Percentiles rank a stretch among this genome's conserved stretches.
These are phyloP conservation scores for Kwoniella sp. DNA, from an alignment of 768 basidiomycete species.

Conservation along the genomic window DNA sequence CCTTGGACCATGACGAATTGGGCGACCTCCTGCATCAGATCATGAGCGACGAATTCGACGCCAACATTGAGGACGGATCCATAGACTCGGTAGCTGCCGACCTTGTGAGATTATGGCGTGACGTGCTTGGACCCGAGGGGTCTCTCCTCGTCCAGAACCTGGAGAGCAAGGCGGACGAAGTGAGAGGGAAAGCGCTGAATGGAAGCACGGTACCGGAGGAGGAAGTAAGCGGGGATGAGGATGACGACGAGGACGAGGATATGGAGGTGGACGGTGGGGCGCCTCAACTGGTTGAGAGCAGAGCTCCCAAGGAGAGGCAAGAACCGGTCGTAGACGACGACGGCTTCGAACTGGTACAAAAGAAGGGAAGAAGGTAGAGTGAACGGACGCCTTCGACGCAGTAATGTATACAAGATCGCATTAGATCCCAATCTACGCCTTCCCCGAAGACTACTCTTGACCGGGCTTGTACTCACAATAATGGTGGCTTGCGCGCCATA, in stretches of 20 bases:
- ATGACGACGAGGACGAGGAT: slow-evolving; percentile 27
- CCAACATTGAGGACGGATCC: slow-evolving; percentile 77
- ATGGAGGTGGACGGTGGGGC: slow-evolving; percentile 47
- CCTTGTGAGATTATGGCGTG: slow-evolving; percentile 47
- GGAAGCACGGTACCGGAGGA: slow-evolving; percentile 24
- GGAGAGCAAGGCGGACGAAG: slow-evolving; percentile 55
- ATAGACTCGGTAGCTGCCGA: slow-evolving; percentile 69
- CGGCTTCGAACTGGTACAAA: slow-evolving; percentile 75
- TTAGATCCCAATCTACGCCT: too few species aligned
- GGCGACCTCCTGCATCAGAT: slow-evolving; percentile 77
- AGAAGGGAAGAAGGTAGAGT: slow-evolving; percentile 37
- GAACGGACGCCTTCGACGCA: too few species aligned
- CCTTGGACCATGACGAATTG: slow-evolving; percentile 67
- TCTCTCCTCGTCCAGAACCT: slow-evolving; percentile 59
- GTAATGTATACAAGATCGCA: too few species aligned
- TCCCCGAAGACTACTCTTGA: too few species aligned
- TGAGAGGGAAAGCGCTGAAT: slow-evolving; percentile 24
- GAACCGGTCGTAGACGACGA: slow-evolving; percentile 84
- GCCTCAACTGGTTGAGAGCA: slow-evolving; percentile 58
- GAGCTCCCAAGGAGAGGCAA: slow-evolving; percentile 48
- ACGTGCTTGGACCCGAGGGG: slow-evolving; percentile 32
- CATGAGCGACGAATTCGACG: slow-evolving; percentile 83
- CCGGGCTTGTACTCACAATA: too few species aligned
- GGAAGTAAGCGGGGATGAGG: slow-evolving; percentile 31
- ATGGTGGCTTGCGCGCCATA: too few species aligned